A percentile compares a stretch with the other conserved stretches of the same genome.
These are phyloP conservation scores for Neurospora sp. DNA, from an alignment of 495 filamentous ascomycete genomes.

Conservation along the genomic window DNA sequence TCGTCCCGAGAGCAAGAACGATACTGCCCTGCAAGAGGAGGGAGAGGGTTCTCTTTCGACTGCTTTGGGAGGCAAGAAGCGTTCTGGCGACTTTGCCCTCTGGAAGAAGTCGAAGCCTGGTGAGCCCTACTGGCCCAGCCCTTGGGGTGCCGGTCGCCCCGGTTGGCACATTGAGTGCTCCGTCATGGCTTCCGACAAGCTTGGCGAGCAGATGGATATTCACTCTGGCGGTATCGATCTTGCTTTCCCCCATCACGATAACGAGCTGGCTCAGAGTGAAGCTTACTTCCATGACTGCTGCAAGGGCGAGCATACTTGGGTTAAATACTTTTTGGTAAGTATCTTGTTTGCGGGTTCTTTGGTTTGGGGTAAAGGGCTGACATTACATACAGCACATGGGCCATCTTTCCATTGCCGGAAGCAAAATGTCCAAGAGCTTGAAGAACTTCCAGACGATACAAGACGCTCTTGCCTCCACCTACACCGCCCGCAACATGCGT, in stretches of 20 bases:
- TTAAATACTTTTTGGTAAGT: slow-evolving; percentile 73
- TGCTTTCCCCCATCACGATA: slow-evolving; percentile 93
- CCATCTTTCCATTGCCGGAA: slow-evolving; percentile 78
- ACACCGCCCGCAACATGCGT: slow-evolving; percentile 70
- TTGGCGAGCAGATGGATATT: slow-evolving; percentile 79
- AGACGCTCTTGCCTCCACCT: slow-evolving; percentile 64
- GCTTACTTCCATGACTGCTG: slow-evolving; percentile 59
- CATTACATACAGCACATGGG: slow-evolving; percentile 58
- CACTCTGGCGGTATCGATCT: slow-evolving; percentile 92
- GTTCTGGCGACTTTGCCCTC: slow-evolving; percentile 75
- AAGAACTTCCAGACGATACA: slow-evolving; percentile 98
- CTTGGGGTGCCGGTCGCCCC: slow-evolving; percentile 80
- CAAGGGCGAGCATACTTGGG: slow-evolving; percentile 60
- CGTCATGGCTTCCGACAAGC: slow-evolving; percentile 81
- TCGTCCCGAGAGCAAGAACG: slow-evolving; percentile 76
- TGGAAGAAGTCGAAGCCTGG: slow-evolving; percentile 92
- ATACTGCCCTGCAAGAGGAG: slow-evolving; percentile 74
- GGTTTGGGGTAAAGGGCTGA: too few relatives aligned
- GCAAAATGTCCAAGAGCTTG: slow-evolving; percentile 89
- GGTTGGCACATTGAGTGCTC: slow-evolving; percentile 99
- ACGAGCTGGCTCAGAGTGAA: slow-evolving; percentile 89
- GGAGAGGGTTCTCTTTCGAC: slow-evolving; percentile 80
- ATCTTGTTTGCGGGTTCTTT: too few relatives aligned
- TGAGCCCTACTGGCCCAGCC: slow-evolving; percentile 80
- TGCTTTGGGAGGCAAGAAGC: slow-evolving; percentile 55